These are phyloP conservation scores for Aegilops sharonensis DNA, from an alignment of 176 grass and related monocot genomes.

Conservation along the genomic window DNA sequence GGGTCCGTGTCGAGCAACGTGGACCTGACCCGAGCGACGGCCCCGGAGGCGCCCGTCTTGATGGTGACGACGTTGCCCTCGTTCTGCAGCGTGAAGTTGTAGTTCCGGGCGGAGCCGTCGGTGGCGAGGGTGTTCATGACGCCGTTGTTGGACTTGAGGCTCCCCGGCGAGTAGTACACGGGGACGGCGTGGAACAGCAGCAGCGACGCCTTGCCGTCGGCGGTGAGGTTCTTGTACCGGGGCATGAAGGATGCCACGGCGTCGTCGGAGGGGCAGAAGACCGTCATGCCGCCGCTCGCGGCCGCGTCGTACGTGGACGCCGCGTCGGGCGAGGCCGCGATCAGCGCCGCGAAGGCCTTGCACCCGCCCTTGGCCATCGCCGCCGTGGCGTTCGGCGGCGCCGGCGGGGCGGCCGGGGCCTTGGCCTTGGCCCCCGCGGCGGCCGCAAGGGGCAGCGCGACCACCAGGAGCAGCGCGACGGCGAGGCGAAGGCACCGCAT, in stretches of 20 bases:
- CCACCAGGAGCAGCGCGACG: not conserved
- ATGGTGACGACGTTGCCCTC: constrained; percentile 72
- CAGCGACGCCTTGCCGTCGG: constrained; percentile 55
- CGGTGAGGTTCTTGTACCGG: constrained; percentile 69
- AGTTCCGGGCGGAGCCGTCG: constrained; percentile 62
- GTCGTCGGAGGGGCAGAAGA: constrained; percentile 74
- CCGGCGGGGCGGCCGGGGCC: not conserved
- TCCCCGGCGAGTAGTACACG: constrained; percentile 56
- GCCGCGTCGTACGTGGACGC: constrained; percentile 53
- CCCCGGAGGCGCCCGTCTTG: constrained; percentile 34
- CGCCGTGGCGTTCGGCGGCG: constrained; percentile 51
- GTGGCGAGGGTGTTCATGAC: constrained; percentile 90
- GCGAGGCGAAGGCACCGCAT: constrained; percentile 24
- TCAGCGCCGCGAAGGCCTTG: constrained; percentile 66
- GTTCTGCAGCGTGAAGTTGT: constrained; percentile 81
- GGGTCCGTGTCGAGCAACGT: constrained; percentile 55
- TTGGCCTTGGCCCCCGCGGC: not conserved
- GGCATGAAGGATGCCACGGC: constrained; percentile 58
- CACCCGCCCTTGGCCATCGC: constrained; percentile 79
- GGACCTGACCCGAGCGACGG: constrained; percentile 40
- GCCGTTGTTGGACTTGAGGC: constrained; percentile 76
- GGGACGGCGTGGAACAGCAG: constrained; percentile 83
- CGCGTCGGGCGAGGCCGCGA: constrained; percentile 55
- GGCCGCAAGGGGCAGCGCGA: not conserved
- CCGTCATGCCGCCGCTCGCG: constrained; percentile 65